Conservation (phyloP, 805 yeast species). For the Wickerhamiella parazyma region DNA sequence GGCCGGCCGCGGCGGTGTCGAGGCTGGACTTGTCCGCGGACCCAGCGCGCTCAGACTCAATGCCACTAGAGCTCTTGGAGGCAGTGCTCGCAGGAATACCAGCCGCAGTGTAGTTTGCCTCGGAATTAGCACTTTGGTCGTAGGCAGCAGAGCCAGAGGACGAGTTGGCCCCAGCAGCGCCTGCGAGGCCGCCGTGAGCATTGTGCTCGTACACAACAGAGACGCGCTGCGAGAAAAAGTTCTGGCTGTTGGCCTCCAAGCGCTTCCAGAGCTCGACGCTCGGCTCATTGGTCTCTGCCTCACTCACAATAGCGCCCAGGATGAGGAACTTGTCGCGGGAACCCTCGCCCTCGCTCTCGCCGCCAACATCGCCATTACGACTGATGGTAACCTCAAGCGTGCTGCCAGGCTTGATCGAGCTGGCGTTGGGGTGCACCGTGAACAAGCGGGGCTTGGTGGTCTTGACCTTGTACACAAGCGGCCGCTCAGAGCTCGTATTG, state of each 20-base stretch:
- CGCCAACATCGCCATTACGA: slow-evolving; percentile 47
- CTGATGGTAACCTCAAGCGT: slow-evolving; percentile 61
- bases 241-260: slow-evolving; percentile 32
- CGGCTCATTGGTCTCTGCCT: slow-evolving; percentile 28
- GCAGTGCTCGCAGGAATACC: too few relatives aligned
- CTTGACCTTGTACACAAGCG: slow-evolving; percentile 86
- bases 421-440: slow-evolving; percentile 93
- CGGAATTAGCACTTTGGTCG: neutral
- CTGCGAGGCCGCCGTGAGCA: neutral
- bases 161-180: too few relatives aligned
- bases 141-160: neutral
- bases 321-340: slow-evolving; percentile 89
- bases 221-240: neutral
- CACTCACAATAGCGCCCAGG: slow-evolving; percentile 67
- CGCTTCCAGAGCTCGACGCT: slow-evolving; percentile 67
- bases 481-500: slow-evolving; percentile 43
- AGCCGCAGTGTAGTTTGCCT: slow-evolving; percentile 1
- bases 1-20: slow-evolving; percentile 17
- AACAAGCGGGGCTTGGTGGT: slow-evolving; percentile 93
- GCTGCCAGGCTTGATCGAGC: slow-evolving; percentile 62
- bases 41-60: too few relatives aligned
- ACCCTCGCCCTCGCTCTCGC: slow-evolving; percentile 58
- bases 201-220: slow-evolving; percentile 3
- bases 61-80: too few relatives aligned
- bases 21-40: slow-evolving; percentile 15